These are phyloP conservation scores for Kwoniella sp. DNA, from an alignment of 768 basidiomycete species.

Conservation along the genomic window DNA sequence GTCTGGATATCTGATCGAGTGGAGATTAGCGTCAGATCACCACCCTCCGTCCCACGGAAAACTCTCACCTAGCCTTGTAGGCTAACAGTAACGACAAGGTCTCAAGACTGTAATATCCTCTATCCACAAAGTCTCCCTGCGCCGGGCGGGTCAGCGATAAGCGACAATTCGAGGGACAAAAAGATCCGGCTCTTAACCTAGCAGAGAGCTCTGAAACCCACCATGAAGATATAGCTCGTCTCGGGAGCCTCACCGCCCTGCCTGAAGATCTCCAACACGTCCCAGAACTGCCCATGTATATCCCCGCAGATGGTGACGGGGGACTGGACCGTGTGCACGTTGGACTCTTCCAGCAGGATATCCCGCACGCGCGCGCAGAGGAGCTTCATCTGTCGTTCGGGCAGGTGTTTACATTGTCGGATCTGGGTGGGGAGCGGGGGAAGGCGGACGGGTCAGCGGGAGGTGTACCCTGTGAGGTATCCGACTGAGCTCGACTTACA, in stretches of 20 bases:
- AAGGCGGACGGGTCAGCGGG: background rate
- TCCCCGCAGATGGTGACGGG: slow-evolving; percentile 65
- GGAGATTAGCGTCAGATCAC: slow-evolving; percentile 41
- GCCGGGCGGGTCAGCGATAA: too few relatives aligned
- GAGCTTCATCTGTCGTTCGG: slow-evolving; percentile 51
- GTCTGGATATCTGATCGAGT: slow-evolving; percentile 93
- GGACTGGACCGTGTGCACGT: slow-evolving; percentile 52
- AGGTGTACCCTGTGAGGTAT: background rate
- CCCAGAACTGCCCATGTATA: slow-evolving; percentile 99
- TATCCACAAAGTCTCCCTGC: slow-evolving; percentile 94
- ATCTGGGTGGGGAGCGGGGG: slow-evolving; percentile 34
- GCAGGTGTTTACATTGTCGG: slow-evolving; percentile 51
- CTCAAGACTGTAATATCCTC: slow-evolving; percentile 98
- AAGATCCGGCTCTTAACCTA: too few relatives aligned
- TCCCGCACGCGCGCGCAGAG: slow-evolving; percentile 50
- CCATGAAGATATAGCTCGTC: slow-evolving; percentile 99
- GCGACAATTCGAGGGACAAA: background rate
- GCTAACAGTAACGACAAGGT: slow-evolving; percentile 94
- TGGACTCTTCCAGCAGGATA: slow-evolving; percentile 53
- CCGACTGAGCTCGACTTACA: slow-evolving; percentile 20
- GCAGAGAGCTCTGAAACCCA: too few relatives aligned
- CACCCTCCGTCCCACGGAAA: background rate
- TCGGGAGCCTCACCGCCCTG: slow-evolving; percentile 98
- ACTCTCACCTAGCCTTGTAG: slow-evolving; percentile 60
- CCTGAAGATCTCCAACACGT: slow-evolving; percentile 85